These are phyloP conservation scores for Aspergillus jensenii DNA, from an alignment of 2,329 filamentous ascomycete species.

Conservation along the genomic window DNA sequence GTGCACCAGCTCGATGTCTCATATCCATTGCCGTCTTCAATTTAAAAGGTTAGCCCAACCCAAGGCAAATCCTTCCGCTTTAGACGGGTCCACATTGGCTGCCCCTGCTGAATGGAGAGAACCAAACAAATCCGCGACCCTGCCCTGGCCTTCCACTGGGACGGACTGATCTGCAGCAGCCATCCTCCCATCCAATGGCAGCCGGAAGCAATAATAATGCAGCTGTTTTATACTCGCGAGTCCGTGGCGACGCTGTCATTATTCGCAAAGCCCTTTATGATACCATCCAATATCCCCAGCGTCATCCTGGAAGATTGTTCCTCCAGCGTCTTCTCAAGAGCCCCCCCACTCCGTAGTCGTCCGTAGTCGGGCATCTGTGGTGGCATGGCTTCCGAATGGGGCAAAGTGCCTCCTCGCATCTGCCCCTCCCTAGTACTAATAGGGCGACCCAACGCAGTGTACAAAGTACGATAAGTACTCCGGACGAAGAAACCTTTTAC, in stretches of 20 bases:
- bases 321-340: neutral
- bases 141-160: neutral
- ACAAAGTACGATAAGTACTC: neutral
- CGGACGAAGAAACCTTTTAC: neutral
- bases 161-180: constrained; percentile 4
- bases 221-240: neutral
- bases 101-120: constrained; percentile 1
- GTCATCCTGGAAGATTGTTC: neutral
- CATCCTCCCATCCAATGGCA: neutral
- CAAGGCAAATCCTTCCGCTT: constrained; percentile 6
- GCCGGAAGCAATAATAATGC: neutral
- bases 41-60: neutral
- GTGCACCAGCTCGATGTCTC: neutral
- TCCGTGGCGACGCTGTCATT: neutral
- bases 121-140: neutral
- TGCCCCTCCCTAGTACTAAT: neutral
- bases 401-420: neutral
- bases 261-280: neutral
- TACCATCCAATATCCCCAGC: neutral
- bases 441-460: neutral
- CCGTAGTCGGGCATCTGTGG: neutral
- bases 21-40: neutral
- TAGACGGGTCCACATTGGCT: neutral
- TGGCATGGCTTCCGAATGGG: neutral
- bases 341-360: neutral